phyloP scores from a whole-genome alignment of 805 yeast genomes.

The Candida pseudofarinosa region DNA sequence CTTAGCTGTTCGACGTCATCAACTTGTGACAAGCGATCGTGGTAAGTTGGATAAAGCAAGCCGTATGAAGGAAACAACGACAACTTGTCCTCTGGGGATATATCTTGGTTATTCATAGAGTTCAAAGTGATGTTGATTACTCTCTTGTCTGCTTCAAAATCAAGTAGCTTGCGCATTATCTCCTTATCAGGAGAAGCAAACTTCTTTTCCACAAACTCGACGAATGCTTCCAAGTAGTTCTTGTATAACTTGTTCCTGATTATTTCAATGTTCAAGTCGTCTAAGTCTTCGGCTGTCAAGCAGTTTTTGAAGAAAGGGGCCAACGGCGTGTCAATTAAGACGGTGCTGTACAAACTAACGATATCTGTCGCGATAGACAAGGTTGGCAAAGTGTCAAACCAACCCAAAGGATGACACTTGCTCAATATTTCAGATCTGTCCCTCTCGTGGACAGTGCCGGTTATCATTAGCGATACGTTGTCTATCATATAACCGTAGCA shows the following conservation, averaged over 20 bases:
- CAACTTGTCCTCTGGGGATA: slow-evolving; percentile 67
- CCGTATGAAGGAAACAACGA: slow-evolving; percentile 81
- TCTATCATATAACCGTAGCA: slow-evolving; percentile 98
- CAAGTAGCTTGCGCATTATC: slow-evolving; percentile 71
- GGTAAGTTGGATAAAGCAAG: slow-evolving; percentile 66
- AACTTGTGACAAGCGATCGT: slow-evolving; percentile 61
- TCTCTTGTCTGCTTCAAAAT: slow-evolving; percentile 93
- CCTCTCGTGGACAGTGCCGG: slow-evolving; percentile 94
- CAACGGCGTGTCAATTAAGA: slow-evolving; percentile 91
- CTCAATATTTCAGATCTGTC: slow-evolving; percentile 83
- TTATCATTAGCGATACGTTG: slow-evolving; percentile 90
- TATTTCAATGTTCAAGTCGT: slow-evolving; percentile 92
- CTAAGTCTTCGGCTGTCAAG: slow-evolving; percentile 81
- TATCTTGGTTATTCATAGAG: slow-evolving; percentile 74
- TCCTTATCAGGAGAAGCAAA: slow-evolving; percentile 76
- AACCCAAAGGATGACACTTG: slow-evolving; percentile 95
- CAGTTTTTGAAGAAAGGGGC: slow-evolving; percentile 95
- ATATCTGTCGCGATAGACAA: slow-evolving; percentile 91
- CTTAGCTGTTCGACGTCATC: slow-evolving; percentile 87
- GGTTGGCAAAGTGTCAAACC: slow-evolving; percentile 98
- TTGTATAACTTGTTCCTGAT: slow-evolving; percentile 87
- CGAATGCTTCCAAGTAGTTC: slow-evolving; percentile 89
- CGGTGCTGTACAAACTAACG: slow-evolving; percentile 88
- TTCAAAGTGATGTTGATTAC: slow-evolving; percentile 87
- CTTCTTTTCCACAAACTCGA: slow-evolving; percentile 54